Evolutionary conservation across 2,329 filamentous ascomycete species (phyloP).

Genomic region (Aureobasidium musti): DNA sequence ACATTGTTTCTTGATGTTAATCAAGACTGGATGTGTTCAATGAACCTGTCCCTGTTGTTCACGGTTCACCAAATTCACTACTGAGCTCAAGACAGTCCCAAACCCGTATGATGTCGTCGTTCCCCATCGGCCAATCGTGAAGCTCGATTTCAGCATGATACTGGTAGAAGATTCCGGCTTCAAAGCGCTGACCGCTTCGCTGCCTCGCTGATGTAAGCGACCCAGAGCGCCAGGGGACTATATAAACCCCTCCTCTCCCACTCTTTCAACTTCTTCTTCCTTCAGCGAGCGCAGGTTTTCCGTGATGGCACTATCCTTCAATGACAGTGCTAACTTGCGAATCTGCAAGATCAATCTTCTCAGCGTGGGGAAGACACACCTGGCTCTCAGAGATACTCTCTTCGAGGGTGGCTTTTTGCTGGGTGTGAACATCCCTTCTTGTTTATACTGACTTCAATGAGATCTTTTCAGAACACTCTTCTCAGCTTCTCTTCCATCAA

Average conservation of each 20-base stretch:
- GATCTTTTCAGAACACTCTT: not conserved
- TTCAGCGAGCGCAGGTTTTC: not conserved
- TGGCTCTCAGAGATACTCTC: not conserved
- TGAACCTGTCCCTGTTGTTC: not conserved
- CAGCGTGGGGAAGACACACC: not conserved
- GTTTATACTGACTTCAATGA: not conserved
- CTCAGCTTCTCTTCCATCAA: not conserved
- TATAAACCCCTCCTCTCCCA: not conserved
- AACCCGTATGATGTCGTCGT: not conserved
- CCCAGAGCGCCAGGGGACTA: not conserved
- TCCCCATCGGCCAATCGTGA: not conserved
- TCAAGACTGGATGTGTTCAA: not conserved
- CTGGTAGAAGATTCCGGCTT: not conserved
- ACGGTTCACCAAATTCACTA: not conserved
- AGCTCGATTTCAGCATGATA: not conserved
- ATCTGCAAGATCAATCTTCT: not conserved
- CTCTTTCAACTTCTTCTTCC: not conserved
- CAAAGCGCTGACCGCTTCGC: slow-evolving; percentile 5
- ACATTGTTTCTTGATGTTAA: not conserved
- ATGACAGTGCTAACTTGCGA: not conserved
- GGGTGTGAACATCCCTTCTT: not conserved
- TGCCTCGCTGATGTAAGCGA: slow-evolving; percentile 4
- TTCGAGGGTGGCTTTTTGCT: not conserved
- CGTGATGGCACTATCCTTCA: not conserved
- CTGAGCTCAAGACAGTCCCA: not conserved